phyloP scores from a whole-genome alignment of 1,284 basidiomycete species.

The Cryptococcus jaspeensis region DNA sequence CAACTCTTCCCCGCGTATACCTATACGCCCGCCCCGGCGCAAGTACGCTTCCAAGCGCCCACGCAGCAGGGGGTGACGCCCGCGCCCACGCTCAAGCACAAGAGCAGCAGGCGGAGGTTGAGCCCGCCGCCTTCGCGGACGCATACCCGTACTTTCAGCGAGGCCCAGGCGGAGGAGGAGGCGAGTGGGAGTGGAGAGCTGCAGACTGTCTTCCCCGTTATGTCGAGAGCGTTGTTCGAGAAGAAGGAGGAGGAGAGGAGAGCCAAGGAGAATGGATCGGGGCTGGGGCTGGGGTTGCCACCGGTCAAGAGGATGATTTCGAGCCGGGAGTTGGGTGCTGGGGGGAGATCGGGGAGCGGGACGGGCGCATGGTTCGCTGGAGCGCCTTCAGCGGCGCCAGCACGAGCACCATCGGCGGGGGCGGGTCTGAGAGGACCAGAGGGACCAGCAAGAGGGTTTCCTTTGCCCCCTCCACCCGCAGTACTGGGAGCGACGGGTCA shows the following conservation, averaged over 20 bases:
- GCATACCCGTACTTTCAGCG: background rate
- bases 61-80: no score
- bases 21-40: no score
- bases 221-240: slow-evolving; percentile 2
- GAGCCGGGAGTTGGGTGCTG: no score
- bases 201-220: slow-evolving; percentile 9
- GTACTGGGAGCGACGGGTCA: slow-evolving; percentile 1
- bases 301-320: background rate
- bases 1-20: background rate
- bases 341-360: no score
- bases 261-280: slow-evolving; percentile 3
- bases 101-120: no score
- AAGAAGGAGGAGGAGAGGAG: slow-evolving; percentile 1
- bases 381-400: background rate
- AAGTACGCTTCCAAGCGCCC: no score
- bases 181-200: background rate
- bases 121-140: no score
- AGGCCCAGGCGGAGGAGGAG: background rate
- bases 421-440: no score
- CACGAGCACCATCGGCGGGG: background rate
- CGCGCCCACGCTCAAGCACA: slow-evolving; percentile 1
- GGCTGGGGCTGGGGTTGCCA: background rate
- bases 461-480: background rate
- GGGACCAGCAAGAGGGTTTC: no score
- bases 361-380: background rate